Evolutionary conservation across 768 basidiomycete genomes (phyloP), one percentile per base, ranked within the genome.

Genomic region (Tephrocybe sp.): DNA sequence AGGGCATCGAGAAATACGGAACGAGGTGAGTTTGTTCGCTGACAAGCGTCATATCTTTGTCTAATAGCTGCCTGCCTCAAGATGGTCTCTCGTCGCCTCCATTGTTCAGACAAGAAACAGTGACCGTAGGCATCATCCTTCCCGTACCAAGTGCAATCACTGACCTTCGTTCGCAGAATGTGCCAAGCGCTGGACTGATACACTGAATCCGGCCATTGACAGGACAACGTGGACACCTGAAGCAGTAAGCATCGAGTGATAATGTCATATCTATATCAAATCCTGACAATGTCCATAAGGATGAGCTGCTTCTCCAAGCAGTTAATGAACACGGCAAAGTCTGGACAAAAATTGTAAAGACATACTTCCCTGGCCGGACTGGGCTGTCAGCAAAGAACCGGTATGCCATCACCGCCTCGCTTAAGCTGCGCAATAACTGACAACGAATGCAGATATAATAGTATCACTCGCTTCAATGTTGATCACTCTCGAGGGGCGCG

Each of bases 301-400:
- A 83, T 50, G 74, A 76, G 24, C 58, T 77, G 15, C 73, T 83
- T n/a, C 66, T 83, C 18, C 70, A 73, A 53, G 80, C 81, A 5
- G 81, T 83, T 34, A 67, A 74, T 40, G 73, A 76, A 48, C 78
- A 81, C 51, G 81, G 81, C 17, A 81, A 79, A 61, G 77, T 79
- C 4, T 83, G 81, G 81, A 80, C 81, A 0, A 81, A 81, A 60
- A 83, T 83, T 39, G 81, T 81, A 28, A 79, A 80, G 59, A 79
- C 76, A 5, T 81, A 81, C 58, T 81, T 83, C 64, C 81, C 81
- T 41, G 80, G 81, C 4, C 71, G 81, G 33, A 83, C 81, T 15
- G 81, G 80, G 12, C 68, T 83, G 14, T 78, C 80, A 2, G 80
- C 80, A 14, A 83, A 82, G 71, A 83, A 83, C 63, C 72, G 80